These are phyloP conservation scores for Luffa aegyptiaca DNA, from an alignment of 306 rosid genomes.

Conservation along the genomic window DNA sequence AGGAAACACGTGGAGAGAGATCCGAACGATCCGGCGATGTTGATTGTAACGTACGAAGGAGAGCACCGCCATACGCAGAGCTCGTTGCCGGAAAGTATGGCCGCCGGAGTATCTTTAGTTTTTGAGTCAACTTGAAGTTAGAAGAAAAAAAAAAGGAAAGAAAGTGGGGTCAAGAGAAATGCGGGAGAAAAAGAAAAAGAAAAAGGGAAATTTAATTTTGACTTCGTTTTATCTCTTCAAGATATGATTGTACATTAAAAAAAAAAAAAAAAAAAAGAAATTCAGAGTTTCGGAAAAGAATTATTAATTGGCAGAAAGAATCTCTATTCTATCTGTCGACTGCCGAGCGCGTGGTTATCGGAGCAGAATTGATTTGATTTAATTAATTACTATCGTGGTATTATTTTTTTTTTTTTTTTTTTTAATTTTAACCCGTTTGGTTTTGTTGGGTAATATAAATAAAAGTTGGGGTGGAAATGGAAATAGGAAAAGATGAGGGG, in stretches of 20 bases:
- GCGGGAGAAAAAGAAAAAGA: too few relatives aligned
- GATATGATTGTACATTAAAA: background rate
- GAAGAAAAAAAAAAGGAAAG: background rate
- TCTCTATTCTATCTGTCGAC: background rate
- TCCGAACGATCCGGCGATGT: conserved; percentile 64
- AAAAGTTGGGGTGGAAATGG: background rate
- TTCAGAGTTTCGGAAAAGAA: background rate
- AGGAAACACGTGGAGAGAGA: conserved; percentile 92
- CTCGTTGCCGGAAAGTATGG: conserved; percentile 45
- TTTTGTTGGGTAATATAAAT: background rate
- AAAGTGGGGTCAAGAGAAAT: background rate
- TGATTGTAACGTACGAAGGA: conserved; percentile 82
- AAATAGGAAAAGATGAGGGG: background rate
- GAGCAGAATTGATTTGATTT: background rate
- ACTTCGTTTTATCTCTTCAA: background rate
- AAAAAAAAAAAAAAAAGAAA: background rate
- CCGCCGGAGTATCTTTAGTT: conserved; percentile 29
- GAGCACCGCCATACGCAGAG: conserved; percentile 61
- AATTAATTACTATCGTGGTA: background rate
- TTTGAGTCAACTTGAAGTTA: conserved; percentile 39
- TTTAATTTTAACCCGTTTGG: background rate
- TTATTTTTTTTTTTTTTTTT: background rate
- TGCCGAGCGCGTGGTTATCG: background rate
- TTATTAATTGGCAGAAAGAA: background rate
- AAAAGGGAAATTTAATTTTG: background rate